phyloP scores from a whole-genome alignment of 352 stramenopile genomes.

The Globisporangium viniferum region DNA sequence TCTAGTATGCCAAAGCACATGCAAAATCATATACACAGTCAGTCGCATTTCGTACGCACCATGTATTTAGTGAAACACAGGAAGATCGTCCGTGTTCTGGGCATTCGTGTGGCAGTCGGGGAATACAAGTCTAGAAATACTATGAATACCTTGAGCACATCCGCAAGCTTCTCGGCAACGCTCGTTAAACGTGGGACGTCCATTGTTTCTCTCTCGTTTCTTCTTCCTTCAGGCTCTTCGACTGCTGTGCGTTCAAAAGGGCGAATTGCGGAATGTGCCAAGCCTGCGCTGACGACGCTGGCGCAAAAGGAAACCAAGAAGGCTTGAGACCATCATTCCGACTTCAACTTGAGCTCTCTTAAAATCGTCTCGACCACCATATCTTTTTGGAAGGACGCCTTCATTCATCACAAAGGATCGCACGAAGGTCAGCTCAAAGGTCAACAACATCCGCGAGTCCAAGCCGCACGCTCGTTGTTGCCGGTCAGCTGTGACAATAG shows the following conservation, averaged over 20 bases:
- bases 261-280: conserved; percentile 6
- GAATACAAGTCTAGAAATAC: not conserved
- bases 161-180: conserved; percentile 1
- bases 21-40: not conserved
- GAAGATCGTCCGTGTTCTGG: not conserved
- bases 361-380: too few species aligned
- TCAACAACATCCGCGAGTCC: not conserved
- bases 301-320: not conserved
- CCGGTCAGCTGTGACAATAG: not conserved
- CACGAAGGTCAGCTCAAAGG: not conserved
- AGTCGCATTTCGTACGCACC: not conserved
- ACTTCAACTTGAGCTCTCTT: too few species aligned
- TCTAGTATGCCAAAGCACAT: not conserved
- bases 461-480: not conserved
- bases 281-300: not conserved
- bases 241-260: not conserved
- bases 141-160: conserved; percentile 15
- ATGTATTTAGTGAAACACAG: not conserved
- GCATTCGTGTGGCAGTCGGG: not conserved
- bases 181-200: not conserved
- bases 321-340: conserved; percentile 9
- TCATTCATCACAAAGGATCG: not conserved
- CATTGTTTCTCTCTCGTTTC: not conserved
- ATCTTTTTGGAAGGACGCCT: conserved; percentile 5
- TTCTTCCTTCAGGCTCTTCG: not conserved